Evolutionary conservation across 2,329 filamentous ascomycete genomes (phyloP), one percentile per base, ranked within the genome.

Genomic region (Exophiala phaeomuriformis): DNA sequence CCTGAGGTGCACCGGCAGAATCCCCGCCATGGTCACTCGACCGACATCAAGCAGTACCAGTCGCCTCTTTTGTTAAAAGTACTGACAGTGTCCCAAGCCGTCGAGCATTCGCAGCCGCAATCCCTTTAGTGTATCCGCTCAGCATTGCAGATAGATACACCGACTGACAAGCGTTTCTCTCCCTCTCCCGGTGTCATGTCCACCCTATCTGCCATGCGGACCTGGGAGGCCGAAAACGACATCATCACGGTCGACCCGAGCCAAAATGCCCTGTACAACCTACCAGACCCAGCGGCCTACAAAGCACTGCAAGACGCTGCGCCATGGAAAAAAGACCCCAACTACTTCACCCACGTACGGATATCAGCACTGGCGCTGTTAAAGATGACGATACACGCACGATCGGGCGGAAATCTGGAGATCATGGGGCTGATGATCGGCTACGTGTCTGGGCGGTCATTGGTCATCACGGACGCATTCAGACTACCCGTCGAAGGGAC

Each of bases 331-430:
- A 76, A 75, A 44, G 84, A 96, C 66, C 84, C 86, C 0, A 79
- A 89, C 70, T 84, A 96, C 76, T 98, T 97, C 80, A 94, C 91
- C 69, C 80, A 86, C 50, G 89, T 97, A 44, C 88, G 90, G 65
- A 91, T 98, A 71, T 94, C 88, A 49, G 90, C 93, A 54, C 85
- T 95, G 8, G 93, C 93, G 3, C 81, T 98, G 55, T 81, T 97
- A 63, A 98, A 98, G 75, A 98, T 98, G 93, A 89, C 94, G 60
- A 97, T 96, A 88, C 93, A 98, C 69, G 93, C 93, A 6, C 87
- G 93, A n/a, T 90, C 89, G 0, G 93, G 93, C 61, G 91, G 93
- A 53, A 83, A 82, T 30, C 80, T 97, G 61, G 93, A 98, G 75
- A 81, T 98, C 64, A 98, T 98, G 93, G 93, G 93, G 53, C 72